Evolutionary conservation across 2,329 filamentous ascomycete species (phyloP).

Genomic region (Cercospora berteroae): DNA sequence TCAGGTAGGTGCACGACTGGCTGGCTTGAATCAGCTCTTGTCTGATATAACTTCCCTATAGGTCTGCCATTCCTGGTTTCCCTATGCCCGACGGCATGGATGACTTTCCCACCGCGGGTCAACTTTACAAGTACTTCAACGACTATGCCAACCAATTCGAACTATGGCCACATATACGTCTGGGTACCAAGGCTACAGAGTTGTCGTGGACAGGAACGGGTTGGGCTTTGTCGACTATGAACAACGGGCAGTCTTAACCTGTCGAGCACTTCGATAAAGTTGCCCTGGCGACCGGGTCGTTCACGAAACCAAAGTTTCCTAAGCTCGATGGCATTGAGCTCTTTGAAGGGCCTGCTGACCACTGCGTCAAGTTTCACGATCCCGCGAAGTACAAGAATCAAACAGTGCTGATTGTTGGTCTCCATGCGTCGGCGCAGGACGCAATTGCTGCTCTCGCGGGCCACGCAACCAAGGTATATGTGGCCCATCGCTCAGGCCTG

Average conservation of each 20-base stretch:
- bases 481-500: slow-evolving; percentile 12
- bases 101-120: slow-evolving; percentile 13
- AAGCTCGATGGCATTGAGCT: slow-evolving; percentile 38
- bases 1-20: background rate
- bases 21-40: background rate
- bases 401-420: slow-evolving; percentile 47
- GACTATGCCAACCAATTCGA: slow-evolving; percentile 39
- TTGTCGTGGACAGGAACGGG: slow-evolving; percentile 29
- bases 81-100: slow-evolving; percentile 16
- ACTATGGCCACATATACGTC: slow-evolving; percentile 38
- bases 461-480: slow-evolving; percentile 10
- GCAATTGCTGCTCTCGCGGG: slow-evolving; percentile 22
- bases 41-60: background rate
- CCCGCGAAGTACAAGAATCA: slow-evolving; percentile 39
- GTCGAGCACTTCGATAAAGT: slow-evolving; percentile 40
- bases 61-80: slow-evolving; percentile 15
- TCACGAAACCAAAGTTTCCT: slow-evolving; percentile 41
- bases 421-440: slow-evolving; percentile 44
- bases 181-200: slow-evolving; percentile 26
- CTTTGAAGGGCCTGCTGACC: slow-evolving; percentile 44
- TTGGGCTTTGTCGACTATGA: slow-evolving; percentile 39
- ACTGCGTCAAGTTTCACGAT: slow-evolving; percentile 32
- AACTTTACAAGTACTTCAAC: slow-evolving; percentile 13
- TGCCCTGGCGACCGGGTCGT: slow-evolving; percentile 38
- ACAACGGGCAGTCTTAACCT: slow-evolving; percentile 24